Base-by-base conservation (phyloP, 2,329 filamentous ascomycete genomes). In the Claviceps cyperi region DNA sequence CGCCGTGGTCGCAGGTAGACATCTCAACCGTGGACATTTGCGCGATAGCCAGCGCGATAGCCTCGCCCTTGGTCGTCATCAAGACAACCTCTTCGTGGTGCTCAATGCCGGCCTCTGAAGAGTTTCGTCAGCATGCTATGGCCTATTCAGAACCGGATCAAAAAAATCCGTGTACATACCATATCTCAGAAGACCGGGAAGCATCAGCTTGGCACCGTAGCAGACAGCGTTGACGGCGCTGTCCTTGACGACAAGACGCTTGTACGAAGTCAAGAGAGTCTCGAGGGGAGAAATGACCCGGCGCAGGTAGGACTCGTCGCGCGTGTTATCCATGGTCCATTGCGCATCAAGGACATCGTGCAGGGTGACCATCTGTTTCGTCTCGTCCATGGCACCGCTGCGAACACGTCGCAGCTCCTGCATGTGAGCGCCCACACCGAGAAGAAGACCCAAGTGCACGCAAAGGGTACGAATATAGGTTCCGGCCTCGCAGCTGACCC, bases 21-120 rank as follows among this genome's bases (percentile, higher is more conserved):
- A 98, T 86, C 73, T 97, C 92, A 46, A 96, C 89, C 2, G 90
- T 94, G 39, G 89, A 95, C 92, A 98, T 98, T 69, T 94, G 87
- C 17, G 92, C 89, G 62, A 96, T 94, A 61, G 86, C 92, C 54
- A 98, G 80, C 52, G 92, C 92, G 63, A 98, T 96, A 43, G 92
- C 92, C 74, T 98, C 92, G 62, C 92, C 92, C 79, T 98, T 98
- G 63, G 92, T 97, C 51, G 92, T 97, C 84, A 98, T 97, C 53
- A 98, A 75, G 38, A 98, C 89, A 62, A 97, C 83, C 72, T 98
- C 92, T 68, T 98, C 92, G 66, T 95, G 83, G 55, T 92, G 81
- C 69, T 97, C 89, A 65, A 97, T 95, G 55, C 80, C 86, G 59
- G 84, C 74, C 75, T 96, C 90, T 86, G 64, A 54, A 58, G 46